Evolutionary conservation across 768 basidiomycete species (phyloP).

Genomic region (Leccinum fibrillosum): DNA sequence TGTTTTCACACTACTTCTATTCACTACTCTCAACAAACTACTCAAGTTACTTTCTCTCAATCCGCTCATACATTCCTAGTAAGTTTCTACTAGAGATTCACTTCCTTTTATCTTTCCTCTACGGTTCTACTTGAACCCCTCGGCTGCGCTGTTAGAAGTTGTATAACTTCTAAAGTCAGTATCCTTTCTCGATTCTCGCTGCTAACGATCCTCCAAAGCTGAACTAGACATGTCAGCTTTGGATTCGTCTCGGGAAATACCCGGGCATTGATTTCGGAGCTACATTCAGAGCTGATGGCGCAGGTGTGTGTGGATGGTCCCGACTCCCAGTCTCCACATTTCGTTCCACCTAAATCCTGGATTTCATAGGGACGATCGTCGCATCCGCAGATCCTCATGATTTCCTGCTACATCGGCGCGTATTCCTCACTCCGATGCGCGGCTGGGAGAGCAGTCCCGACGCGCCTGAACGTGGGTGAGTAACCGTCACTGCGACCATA

Average conservation of each 20-base stretch:
- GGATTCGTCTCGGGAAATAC: too few species aligned
- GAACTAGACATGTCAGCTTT: conserved; percentile 36
- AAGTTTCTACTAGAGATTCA: too few species aligned
- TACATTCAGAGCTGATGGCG: conserved; percentile 72
- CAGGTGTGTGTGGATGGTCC: conserved; percentile 44
- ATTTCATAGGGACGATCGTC: conserved; percentile 57
- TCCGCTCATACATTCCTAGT: too few species aligned
- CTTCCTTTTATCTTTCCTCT: too few species aligned
- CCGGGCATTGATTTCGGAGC: conserved; percentile 60
- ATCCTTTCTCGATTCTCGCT: background rate
- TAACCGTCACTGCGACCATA: background rate
- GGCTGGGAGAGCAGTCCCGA: conserved; percentile 68
- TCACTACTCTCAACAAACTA: too few species aligned
- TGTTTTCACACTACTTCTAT: too few species aligned
- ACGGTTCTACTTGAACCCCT: too few species aligned
- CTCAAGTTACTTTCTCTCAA: too few species aligned
- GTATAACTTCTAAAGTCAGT: background rate
- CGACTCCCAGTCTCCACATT: background rate
- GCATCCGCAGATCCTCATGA: conserved; percentile 53
- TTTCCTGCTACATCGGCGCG: conserved; percentile 55
- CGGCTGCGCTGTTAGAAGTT: too few species aligned
- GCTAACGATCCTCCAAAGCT: too few species aligned
- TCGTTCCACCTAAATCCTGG: background rate
- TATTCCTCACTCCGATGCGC: conserved; percentile 72
- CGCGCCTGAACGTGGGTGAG: conserved; percentile 64